Evolutionary conservation across 2,329 filamentous ascomycete genomes (phyloP).

Genomic region (Aspergillus sp.): DNA sequence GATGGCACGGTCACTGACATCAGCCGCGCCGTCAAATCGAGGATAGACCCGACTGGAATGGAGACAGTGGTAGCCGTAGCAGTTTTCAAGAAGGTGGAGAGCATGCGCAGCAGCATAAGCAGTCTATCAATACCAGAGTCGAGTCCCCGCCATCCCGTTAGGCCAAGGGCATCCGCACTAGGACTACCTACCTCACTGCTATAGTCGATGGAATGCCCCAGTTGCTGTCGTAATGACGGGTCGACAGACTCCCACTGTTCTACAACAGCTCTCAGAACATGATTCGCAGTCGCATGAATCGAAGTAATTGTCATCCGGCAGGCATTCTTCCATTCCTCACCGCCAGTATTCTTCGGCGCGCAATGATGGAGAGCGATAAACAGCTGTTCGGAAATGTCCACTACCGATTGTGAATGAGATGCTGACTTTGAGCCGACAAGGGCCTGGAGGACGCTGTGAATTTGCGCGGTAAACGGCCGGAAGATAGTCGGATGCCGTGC

Average conservation of each 20-base stretch:
- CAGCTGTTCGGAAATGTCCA: conserved; percentile 65
- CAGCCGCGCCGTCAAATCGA: conserved; percentile 72
- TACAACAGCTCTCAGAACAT: conserved; percentile 75
- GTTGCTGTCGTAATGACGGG: conserved; percentile 39
- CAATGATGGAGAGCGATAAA: conserved; percentile 76
- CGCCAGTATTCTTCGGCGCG: conserved; percentile 75
- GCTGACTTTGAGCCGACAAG: conserved; percentile 67
- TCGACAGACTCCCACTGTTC: conserved; percentile 79
- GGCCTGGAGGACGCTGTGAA: conserved; percentile 63
- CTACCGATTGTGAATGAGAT: conserved; percentile 58
- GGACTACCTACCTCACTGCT: conserved; percentile 42
- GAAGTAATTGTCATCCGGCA: conserved; percentile 65
- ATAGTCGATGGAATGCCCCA: conserved; percentile 41
- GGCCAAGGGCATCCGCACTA: conserved; percentile 49
- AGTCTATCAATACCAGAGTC: conserved; percentile 73
- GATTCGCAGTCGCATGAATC: conserved; percentile 73
- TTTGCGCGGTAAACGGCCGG: conserved; percentile 72
- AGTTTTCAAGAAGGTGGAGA: conserved; percentile 66
- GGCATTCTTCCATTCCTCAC: conserved; percentile 77
- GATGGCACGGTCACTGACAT: conserved; percentile 65
- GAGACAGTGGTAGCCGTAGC: conserved; percentile 68
- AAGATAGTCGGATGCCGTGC: conserved; percentile 84
- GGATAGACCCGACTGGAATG: conserved; percentile 68
- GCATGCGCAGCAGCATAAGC: conserved; percentile 65
- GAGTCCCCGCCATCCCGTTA: conserved; percentile 77